Evolutionary conservation across 2,329 filamentous ascomycete genomes (phyloP), one percentile per base, ranked within the genome.

Genomic region (Elsinoe fawcettii): DNA sequence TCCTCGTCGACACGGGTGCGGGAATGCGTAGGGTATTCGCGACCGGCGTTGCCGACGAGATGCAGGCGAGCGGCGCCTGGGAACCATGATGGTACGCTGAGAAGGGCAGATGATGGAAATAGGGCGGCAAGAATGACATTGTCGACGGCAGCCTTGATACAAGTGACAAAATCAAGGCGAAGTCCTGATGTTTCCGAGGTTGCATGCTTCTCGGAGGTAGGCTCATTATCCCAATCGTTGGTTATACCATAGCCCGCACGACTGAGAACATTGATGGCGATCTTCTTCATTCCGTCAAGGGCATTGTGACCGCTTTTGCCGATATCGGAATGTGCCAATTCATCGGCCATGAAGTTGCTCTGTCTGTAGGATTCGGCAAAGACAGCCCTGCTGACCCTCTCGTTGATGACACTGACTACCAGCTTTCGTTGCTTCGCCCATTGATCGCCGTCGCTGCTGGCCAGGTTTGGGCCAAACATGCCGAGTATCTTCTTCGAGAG

Each of bases 221-320:
- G 59, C 27, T 65, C 57, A 30, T 62, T 60, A 12, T 60, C 58
- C 66, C 67, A 68, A 9, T 58, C 58, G 6, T 67, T 60, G 25
- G 57, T 63, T 11, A 59, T 51, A 14, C 68, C 67, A 65, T 69
- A 68, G 1, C 67, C 66, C 2, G 66, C 66, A 14, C 67, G 64
- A 25, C 61, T 63, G 2, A 70, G 62, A 8, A 70, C 66, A 36
- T 69, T 64, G 32, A 70, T 68, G 7, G 67, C 64, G 20, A 69
- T 64, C 43, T 68, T 70, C 59, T 69, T 69, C 60, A 69, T 64
- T 60, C 65, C 61, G 30, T 69, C 66, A 36, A 69, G 68, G 18
- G 22, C 7, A 12, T 14, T 23, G 23, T 16, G n/a, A 11, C 44
- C 44, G 6, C 25, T 11, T 20, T n/a, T 30, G 7, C 44, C 44